These are phyloP conservation scores for Linanthus parryae DNA, from an alignment of 148 eudicot genomes.

Conservation along the genomic window DNA sequence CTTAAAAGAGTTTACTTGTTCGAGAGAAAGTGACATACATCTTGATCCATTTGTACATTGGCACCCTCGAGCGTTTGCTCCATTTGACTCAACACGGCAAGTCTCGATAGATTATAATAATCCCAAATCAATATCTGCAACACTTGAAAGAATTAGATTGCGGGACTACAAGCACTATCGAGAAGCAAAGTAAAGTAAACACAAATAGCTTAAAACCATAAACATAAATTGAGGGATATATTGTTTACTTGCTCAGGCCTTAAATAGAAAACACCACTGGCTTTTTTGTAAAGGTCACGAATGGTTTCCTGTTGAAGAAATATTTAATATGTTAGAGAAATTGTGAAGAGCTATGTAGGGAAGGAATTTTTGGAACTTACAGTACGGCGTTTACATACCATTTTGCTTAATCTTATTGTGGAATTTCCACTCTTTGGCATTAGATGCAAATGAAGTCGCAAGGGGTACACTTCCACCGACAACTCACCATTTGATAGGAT, in stretches of 20 bases:
- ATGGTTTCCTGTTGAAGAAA: slow-evolving; percentile 71
- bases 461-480: slow-evolving; percentile 91
- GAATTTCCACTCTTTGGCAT: slow-evolving; percentile 67
- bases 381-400: slow-evolving; percentile 36
- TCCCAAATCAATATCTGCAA: slow-evolving; percentile 79
- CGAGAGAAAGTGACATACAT: slow-evolving; percentile 67
- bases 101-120: slow-evolving; percentile 67
- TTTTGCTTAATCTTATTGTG: slow-evolving; percentile 80
- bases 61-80: slow-evolving; percentile 94
- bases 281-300: slow-evolving; percentile 78
- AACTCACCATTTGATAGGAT: slow-evolving; percentile 74
- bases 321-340: slow-evolving; percentile 7
- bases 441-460: slow-evolving; percentile 79
- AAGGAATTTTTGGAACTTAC: background rate
- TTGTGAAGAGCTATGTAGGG: too few species aligned
- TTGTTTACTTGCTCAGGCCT: slow-evolving; percentile 61
- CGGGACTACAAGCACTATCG: too few species aligned
- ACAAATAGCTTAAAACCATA: too few species aligned
- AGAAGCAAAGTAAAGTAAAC: too few species aligned
- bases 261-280: slow-evolving; percentile 79
- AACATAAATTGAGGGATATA: background rate
- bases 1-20: too few species aligned
- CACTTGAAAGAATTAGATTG: too few species aligned
- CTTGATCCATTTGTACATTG: slow-evolving; percentile 94
- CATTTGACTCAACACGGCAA: slow-evolving; percentile 74